Base-by-base conservation (phyloP, 345 rosid genomes). In the Cardiospermum halicacabum region DNA sequence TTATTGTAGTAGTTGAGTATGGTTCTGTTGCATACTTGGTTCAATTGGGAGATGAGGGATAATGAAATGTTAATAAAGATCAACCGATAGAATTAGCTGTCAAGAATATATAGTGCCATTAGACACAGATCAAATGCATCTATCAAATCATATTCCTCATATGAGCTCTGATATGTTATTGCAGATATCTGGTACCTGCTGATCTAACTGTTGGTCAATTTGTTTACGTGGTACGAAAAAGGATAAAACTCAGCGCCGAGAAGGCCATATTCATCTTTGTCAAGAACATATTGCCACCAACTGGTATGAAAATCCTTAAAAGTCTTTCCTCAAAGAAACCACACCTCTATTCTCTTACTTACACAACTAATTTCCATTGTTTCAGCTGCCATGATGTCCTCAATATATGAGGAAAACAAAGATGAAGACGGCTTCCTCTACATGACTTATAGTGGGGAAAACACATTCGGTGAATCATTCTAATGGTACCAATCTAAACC, bases 371-470 rank as follows among this genome's bases (percentile, higher is more conserved):
- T 61, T 68, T 11, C 16, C 15, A 7, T 60, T 27, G 43, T 67
- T 9, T 13, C 78, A 82, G 89, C 84, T 63, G 89, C 89, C 39
- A 80, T 84, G 89, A 84, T 84, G 86, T 80, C 84, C 7, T 73
- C 89, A 31, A 82, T 82, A 47, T 84, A 84, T 16, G 89, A 84
- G 67, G 89, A 81, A 75, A 80, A 82, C 78, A 84, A 84, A 71
- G 89, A 84, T 34, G 89, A 79, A 55, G 89, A 84, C 55, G 86
- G 89, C 3, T 84, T 84, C 82, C 84, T 84, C 37, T 84, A 84
- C 75, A 84, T 84, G 89, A 82, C 81, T 36, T 84, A 82, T 75
- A 84, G 89, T 0, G 86, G 89, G 0, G 89, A 84, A 73, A 84
- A 84, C 83, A 84, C 89, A 37, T 84, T 84, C 37, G 89, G 89